Base-by-base conservation (phyloP, 2,329 filamentous ascomycete species). In the Grosmannia serpens region DNA sequence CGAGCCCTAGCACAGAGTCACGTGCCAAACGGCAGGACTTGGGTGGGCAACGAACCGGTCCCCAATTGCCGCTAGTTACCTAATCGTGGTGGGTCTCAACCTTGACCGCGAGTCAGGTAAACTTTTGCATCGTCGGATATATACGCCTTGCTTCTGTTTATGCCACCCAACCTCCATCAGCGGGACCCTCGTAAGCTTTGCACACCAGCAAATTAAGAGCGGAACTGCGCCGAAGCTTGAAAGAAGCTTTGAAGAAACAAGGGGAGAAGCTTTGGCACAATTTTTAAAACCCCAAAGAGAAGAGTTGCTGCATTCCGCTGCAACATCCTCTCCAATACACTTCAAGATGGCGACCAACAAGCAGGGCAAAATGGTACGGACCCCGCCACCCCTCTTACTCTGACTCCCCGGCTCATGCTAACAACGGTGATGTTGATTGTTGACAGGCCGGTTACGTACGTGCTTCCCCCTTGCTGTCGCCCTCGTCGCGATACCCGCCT, bases 351-450 rank as follows among this genome's bases (percentile, higher is more conserved):
- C 86, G 71, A 60, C 62, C 59, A 92, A 96, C 83, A 95, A 96
- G 76, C 91, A 96, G 77, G 94, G 94, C 77, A 97, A 99, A 83
- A 97, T 99, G 94, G 94, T 97, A 80, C n/a, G 82, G 89, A 85
- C 61, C 60, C 64, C 63, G 62, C 33, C n/a, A 44, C 20, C 22
- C 24, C 22, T 24, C 66, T 64, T 64, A 67, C 66, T 67, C 67
- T 26, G 13, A 11, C 8, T 29, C 3, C 8, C 20, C 9, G 17
- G 44, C 44, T 20, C 27, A n/a, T 58, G 33, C 53, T 55, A 55
- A 59, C 55, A 17, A 38, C n/a, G 41, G 56, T 46, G 20, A 57
- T 46, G 20, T 47, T 33, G 47, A 7, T 38, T 50, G 11, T 46
- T 17, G 13, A 51, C 75, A 87, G 84, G 83, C 83, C 75, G 84